Percentiles rank a stretch among this genome's conserved stretches.
phyloP scores from a whole-genome alignment of 768 basidiomycete species.

The Scleroderma citrinum region DNA sequence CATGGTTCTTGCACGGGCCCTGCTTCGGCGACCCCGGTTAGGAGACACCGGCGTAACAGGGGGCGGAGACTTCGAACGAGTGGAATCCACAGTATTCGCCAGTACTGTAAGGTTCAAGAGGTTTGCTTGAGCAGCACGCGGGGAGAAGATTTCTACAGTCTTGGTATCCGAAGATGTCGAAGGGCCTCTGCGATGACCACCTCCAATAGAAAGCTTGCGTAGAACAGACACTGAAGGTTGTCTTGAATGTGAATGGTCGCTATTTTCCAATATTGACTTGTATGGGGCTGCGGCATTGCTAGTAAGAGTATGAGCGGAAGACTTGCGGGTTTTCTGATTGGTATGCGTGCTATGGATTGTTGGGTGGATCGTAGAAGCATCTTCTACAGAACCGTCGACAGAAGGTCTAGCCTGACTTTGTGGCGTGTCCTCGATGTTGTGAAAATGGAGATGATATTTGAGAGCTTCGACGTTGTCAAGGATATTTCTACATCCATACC shows the following conservation, averaged over 20 bases:
- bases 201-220: conserved; percentile 14
- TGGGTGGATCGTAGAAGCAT: neutral
- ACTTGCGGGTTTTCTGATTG: neutral
- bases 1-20: conserved; percentile 4
- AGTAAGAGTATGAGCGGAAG: neutral
- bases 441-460: conserved; percentile 51
- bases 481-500: conserved; percentile 40
- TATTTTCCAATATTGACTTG: conserved; percentile 5
- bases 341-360: neutral
- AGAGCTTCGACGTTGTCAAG: conserved; percentile 39
- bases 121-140: conserved; percentile 2
- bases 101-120: conserved; percentile 5
- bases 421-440: conserved; percentile 40
- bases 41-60: neutral
- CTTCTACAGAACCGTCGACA: neutral
- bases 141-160: conserved; percentile 7
- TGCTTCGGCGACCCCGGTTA: neutral
- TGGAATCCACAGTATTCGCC: conserved; percentile 4
- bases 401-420: neutral
- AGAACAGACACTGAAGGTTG: neutral
- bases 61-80: neutral
- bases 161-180: neutral
- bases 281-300: conserved; percentile 14
- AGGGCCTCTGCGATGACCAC: neutral
- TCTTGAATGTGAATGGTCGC: neutral